A percentile compares a stretch with the other conserved stretches of the same genome.
Conservation (phyloP, 2,329 filamentous ascomycete genomes). For the Arthrobotrys conoides region DNA sequence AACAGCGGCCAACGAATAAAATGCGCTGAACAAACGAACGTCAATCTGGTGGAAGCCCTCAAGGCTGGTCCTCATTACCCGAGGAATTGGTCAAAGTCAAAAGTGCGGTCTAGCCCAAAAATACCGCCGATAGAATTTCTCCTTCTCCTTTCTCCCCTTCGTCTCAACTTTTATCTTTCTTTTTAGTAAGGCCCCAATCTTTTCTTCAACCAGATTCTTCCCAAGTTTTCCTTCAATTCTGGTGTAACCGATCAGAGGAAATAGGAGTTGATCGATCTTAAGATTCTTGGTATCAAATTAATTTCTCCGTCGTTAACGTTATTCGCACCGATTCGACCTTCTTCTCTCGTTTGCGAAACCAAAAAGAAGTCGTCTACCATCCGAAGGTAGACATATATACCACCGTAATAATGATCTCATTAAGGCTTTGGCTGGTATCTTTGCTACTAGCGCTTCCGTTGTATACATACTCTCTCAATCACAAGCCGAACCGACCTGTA, state of each 20-base stretch:
- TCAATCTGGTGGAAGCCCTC: conserved; percentile 12
- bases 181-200: conserved; percentile 11
- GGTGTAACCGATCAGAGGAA: conserved; percentile 40
- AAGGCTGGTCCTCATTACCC: conserved; percentile 39
- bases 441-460: conserved; percentile 50
- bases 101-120: conserved; percentile 21
- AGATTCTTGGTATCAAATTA: too few species aligned
- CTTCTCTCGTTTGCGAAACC: conserved; percentile 15
- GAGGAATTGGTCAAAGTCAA: conserved; percentile 40
- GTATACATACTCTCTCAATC: conserved; percentile 52
- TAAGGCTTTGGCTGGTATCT: conserved; percentile 51
- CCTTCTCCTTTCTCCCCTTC: conserved; percentile 34
- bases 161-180: neutral
- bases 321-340: conserved; percentile 29
- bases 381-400: conserved; percentile 19
- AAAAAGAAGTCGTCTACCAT: conserved; percentile 17
- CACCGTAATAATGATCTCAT: conserved; percentile 55
- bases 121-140: conserved; percentile 2
- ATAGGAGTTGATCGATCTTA: conserved; percentile 27
- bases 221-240: conserved; percentile 28
- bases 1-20: conserved; percentile 36
- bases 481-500: conserved; percentile 39
- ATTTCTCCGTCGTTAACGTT: conserved; percentile 19
- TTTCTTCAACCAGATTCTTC: conserved; percentile 21
- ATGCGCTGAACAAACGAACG: conserved; percentile 32